Base-by-base conservation (phyloP, 129 eudicot genomes). In the Smallanthus sonchifolius region DNA sequence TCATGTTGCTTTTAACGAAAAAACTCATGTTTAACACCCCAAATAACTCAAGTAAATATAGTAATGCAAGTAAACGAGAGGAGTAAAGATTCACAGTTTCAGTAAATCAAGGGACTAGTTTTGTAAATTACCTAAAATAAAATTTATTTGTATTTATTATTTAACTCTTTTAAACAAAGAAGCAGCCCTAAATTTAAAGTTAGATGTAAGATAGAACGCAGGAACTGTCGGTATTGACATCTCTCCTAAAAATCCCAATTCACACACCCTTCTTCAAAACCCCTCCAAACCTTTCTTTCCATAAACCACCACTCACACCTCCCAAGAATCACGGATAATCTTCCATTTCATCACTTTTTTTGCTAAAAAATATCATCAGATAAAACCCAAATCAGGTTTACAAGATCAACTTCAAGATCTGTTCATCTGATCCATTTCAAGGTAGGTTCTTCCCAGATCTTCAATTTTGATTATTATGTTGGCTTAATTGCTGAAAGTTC, bases 401-500 rank as follows among this genome's bases (percentile, higher is more conserved):
- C 36, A 52, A 54, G n/a, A 74, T 68, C 47, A 67, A 66, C 70
- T n/a, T 40, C 82, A 78, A 80, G 89, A 85, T 85, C 89, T 85
- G 76, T 67, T 72, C 65, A 85, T 83, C 89, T 85, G 76, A 68
- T 72, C 56, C 48, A 47, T 79, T 83, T 72, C 36, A 44, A 79
- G 81, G 86, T 65, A 77, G 69, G 52, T 51, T 69, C 39, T 70
- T 78, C 24, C 5, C 32, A 47, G 55, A 72, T 63, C 75, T 67
- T 62, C 38, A 52, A 6, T 19, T 63, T 70, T 38, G 10, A 64
- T 65, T 19, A 9, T 72, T 73, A 74, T 63, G 36, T 67, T 63
- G 69, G 59, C 67, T 79, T 19, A 51, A 74, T 73, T 56, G 55
- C 67, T 79, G 5, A 47, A 43, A 30, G 57, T 64, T 35, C 17